phyloP scores from a whole-genome alignment of 2,329 filamentous ascomycete genomes.

The Talaromyces sp. region DNA sequence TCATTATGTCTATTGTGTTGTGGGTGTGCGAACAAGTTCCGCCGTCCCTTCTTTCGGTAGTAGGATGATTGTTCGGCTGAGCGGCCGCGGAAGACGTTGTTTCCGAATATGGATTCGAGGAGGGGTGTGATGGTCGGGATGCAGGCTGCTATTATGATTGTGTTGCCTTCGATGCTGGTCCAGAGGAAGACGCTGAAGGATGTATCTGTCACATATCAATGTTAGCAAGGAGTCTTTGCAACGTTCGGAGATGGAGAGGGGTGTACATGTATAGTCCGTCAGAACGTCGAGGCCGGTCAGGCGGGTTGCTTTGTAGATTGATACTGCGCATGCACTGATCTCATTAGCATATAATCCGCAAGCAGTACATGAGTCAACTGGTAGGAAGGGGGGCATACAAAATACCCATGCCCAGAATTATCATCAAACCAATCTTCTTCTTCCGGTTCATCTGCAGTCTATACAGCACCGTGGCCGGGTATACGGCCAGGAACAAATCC shows the following conservation, averaged over 20 bases:
- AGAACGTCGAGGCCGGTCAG: conserved; percentile 27
- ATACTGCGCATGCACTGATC: conserved; percentile 31
- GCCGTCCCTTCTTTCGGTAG: not conserved
- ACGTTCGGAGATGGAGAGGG: not conserved
- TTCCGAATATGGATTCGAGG: conserved; percentile 15
- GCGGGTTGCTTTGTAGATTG: conserved; percentile 33
- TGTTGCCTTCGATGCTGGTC: conserved; percentile 19
- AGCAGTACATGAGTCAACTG: not conserved
- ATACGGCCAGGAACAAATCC: conserved; percentile 35
- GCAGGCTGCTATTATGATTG: conserved; percentile 19
- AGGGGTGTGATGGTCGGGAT: conserved; percentile 18
- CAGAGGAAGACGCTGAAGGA: conserved; percentile 16
- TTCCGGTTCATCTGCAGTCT: conserved; percentile 30
- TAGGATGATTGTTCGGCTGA: conserved; percentile 5
- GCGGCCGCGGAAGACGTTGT: conserved; percentile 11
- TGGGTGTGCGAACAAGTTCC: not conserved
- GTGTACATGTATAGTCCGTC: conserved; percentile 17
- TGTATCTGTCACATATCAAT: not conserved
- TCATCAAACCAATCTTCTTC: conserved; percentile 30
- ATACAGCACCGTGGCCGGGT: conserved; percentile 32
- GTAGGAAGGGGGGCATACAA: conserved; percentile 26
- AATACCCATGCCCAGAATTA: conserved; percentile 30
- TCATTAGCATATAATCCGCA: not conserved
- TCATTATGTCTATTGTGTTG: not conserved
- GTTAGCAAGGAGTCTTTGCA: not conserved